Base-by-base conservation (phyloP, 331 rosid genomes). In the Quercus tomentella region DNA sequence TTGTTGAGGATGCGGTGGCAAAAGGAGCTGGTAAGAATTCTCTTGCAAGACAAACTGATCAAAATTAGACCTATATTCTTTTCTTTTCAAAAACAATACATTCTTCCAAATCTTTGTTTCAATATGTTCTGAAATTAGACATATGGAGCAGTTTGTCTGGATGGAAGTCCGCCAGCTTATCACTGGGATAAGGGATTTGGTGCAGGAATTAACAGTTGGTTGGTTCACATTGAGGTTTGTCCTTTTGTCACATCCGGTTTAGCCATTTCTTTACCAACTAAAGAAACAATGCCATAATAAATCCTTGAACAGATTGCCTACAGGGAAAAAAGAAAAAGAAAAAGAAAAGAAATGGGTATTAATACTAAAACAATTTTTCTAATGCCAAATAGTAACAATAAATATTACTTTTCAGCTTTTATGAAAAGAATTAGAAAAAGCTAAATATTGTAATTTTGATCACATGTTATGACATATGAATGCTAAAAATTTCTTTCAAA, bases 91-190 rank as follows among this genome's bases (percentile, higher is more conserved):
- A 67, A 35, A 67, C 5, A 67, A 28, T 35, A n/a, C 35, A 67
- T 45, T 66, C 52, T 18, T 67, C 20, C 52, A 33, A 65, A 65
- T 30, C 21, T 65, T 30, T 3, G 43, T 65, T 65, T 30, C 22
- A 9, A 31, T 3, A 22, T 33, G 52, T 18, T 60, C 41, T 79
- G 58, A 78, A 72, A 57, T 76, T 83, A 37, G 30, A 78, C 51
- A 41, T 82, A 28, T 74, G 67, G 20, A 76, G 81, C 92, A 95
- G 98, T 95, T 83, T 95, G 99, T 85, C 87, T 95, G 89, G 99
- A 95, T 80, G 99, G 99, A 57, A 93, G 93, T 76, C 93, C 98
- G 18, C 93, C 99, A 41, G 98, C 99, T 80, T 95, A 95, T 80
- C 99, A 95, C 84, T 83, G 84, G 72, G 89, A 87, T 41, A 83